phyloP scores from a whole-genome alignment of 495 filamentous ascomycete genomes.

The Cairneyella variabilis region DNA sequence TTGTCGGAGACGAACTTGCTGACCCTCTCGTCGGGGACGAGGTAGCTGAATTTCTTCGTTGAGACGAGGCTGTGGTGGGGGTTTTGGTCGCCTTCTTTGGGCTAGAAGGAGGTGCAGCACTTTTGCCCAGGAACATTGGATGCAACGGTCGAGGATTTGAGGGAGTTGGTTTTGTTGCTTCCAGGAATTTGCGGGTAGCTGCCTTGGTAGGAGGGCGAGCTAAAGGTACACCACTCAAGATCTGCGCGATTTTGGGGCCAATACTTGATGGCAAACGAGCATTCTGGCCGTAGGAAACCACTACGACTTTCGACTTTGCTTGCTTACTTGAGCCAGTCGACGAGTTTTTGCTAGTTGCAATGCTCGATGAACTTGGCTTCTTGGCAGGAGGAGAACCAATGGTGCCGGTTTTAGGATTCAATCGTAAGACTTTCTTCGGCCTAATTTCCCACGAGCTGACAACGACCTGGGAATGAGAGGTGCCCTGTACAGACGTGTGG shows the following conservation, averaged over 20 bases:
- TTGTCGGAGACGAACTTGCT: too few relatives aligned
- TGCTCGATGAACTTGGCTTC: neutral
- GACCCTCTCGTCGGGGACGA: too few relatives aligned
- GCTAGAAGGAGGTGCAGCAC: neutral
- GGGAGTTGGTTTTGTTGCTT: constrained; percentile 13
- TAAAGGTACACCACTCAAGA: too few relatives aligned
- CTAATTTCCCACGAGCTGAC: too few relatives aligned
- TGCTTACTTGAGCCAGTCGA: constrained; percentile 7
- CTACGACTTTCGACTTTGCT: constrained; percentile 17
- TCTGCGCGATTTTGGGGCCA: constrained; percentile 44
- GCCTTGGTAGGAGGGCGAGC: neutral
- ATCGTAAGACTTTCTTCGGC: constrained; percentile 40
- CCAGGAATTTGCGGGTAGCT: constrained; percentile 9
- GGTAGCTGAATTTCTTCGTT: too few relatives aligned
- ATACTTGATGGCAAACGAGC: constrained; percentile 18
- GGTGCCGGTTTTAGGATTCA: constrained; percentile 49
- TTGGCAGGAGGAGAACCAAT: constrained; percentile 48
- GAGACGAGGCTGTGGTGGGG: too few relatives aligned
- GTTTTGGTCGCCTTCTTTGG: too few relatives aligned
- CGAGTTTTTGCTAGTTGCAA: neutral
- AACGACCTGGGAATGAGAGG: too few relatives aligned
- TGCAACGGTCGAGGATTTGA: constrained; percentile 10
- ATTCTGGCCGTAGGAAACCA: constrained; percentile 12
- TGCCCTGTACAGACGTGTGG: too few relatives aligned
- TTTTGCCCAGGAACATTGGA: constrained; percentile 20